Percentiles rank a stretch among this genome's conserved stretches.
phyloP scores from a whole-genome alignment of 164 flowering plant species.

The Magnolia kwangsiensis region DNA sequence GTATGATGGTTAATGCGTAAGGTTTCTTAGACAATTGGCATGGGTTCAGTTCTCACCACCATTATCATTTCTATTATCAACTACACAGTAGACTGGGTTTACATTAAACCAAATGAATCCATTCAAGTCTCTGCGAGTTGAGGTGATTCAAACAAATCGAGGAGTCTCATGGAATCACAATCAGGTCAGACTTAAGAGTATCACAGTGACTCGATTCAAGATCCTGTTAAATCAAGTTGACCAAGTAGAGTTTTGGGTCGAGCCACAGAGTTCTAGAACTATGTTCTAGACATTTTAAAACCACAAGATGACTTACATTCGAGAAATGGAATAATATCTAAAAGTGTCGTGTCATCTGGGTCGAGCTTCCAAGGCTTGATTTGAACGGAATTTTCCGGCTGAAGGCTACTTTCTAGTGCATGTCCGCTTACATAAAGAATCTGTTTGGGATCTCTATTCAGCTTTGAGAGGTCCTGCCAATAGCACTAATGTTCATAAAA shows the following conservation, averaged over 20 bases:
- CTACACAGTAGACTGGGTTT: too few species aligned
- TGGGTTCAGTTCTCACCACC: too few species aligned
- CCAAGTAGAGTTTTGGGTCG: neutral
- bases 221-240: neutral
- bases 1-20: too few species aligned
- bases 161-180: neutral
- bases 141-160: neutral
- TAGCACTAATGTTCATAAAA: constrained; percentile 8
- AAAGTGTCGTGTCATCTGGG: constrained; percentile 62
- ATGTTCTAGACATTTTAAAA: neutral
- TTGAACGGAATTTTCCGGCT: constrained; percentile 71
- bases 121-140: neutral
- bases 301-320: constrained; percentile 51
- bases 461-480: constrained; percentile 77
- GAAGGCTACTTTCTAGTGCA: constrained; percentile 70
- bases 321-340: constrained; percentile 88
- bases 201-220: neutral
- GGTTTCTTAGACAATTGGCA: too few species aligned
- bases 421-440: constrained; percentile 81
- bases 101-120: too few species aligned
- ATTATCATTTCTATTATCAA: too few species aligned
- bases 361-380: constrained; percentile 82
- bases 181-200: neutral
- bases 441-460: constrained; percentile 79
- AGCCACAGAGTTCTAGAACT: neutral